Base-by-base conservation (phyloP, 1,139 yeast species). In the Geotrichum klebahnii region DNA sequence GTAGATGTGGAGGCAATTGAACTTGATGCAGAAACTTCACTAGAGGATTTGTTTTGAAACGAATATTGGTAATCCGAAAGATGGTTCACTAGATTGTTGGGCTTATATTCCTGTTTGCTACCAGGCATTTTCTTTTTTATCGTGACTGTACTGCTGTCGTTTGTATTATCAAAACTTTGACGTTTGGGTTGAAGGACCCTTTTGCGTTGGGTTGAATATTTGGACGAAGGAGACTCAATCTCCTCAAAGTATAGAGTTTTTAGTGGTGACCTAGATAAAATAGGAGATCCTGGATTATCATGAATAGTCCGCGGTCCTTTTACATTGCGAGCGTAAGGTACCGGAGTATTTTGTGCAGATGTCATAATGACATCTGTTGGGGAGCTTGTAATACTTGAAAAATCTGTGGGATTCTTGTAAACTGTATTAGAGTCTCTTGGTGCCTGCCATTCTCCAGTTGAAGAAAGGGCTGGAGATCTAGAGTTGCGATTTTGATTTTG, bases 251-350 rank as follows among this genome's bases (percentile, higher is more conserved):
- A 23, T 3, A 5, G 26, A 3, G 41, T 9, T 16, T 37, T 37
- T 16, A 37, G 5, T 6, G 32, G 42, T 8, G 35, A 5, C 10
- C 23, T 38, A n/a, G 39, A 20, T 20, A 39, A 23, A 17, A 33
- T 39, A 2, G 49, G 49, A 17, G 40, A 38, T 22, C 5, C 19
- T 9, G 26, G 31, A 12, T 46, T 36, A 9, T 46, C 44, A 3
- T 44, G 32, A 23, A 46, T 46, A 3, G 49, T 46, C 14, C 51
- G 32, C 10, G 51, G 51, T 8, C 51, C 51, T 19, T 48, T 48
- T 10, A 48, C 51, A 17, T 48, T 48, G 5, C 51, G 51, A 5
- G 20, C 33, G 29, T 17, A 5, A 6, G 28, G 26, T 9, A 24
- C 26, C 19, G 40, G 40, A 6, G 40, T 20, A n/a, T 12, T 22